These are phyloP conservation scores for Cucurbita moschata DNA, from an alignment of 306 rosid genomes.

Conservation along the genomic window DNA sequence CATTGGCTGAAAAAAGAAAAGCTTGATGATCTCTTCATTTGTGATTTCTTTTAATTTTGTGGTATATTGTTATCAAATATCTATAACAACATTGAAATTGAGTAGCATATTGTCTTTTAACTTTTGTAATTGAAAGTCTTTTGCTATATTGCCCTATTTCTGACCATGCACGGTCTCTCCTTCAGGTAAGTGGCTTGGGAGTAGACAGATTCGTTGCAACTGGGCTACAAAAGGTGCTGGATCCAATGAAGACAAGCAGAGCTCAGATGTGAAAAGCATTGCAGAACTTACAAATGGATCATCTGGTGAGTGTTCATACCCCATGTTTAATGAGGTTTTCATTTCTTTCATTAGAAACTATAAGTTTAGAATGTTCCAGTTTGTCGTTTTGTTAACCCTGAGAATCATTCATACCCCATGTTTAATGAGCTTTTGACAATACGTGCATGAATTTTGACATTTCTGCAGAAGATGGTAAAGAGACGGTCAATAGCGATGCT, in stretches of 20 bases:
- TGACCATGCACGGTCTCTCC: background rate
- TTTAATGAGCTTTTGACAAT: background rate
- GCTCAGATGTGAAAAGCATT: conserved; percentile 62
- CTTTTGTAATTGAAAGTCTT: background rate
- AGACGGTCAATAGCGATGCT: conserved; percentile 50
- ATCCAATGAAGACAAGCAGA: conserved; percentile 64
- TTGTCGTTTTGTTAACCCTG: background rate
- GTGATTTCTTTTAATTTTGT: no score
- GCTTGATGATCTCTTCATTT: background rate
- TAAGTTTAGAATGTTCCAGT: background rate
- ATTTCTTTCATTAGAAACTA: background rate
- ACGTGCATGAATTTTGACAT: background rate
- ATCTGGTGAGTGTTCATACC: conserved; percentile 39
- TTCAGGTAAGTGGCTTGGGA: conserved; percentile 95
- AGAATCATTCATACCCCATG: background rate
- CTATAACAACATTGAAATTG: no score
- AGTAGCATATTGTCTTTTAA: background rate
- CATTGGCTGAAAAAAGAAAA: background rate
- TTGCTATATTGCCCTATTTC: background rate
- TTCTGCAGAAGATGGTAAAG: conserved; percentile 89
- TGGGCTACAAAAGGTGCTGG: conserved; percentile 98
- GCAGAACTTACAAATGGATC: conserved; percentile 84
- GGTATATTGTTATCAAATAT: no score
- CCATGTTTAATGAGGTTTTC: background rate
- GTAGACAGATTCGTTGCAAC: conserved; percentile 91